Evolutionary conservation across 768 basidiomycete genomes (phyloP).

Genomic region (Tylopilus vinaceipallidus): DNA sequence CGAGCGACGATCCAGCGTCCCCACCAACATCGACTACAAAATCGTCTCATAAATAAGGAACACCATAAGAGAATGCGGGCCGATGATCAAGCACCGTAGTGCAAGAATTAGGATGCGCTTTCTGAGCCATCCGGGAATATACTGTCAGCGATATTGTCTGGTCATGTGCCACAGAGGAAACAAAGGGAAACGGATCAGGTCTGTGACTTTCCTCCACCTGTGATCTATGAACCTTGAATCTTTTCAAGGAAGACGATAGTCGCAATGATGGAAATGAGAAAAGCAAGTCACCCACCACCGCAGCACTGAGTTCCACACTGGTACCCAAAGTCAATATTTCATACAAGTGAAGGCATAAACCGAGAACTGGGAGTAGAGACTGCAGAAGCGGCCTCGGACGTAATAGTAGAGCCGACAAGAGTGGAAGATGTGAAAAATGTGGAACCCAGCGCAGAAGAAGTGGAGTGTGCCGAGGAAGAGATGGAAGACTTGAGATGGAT

Average conservation of each 20-base stretch:
- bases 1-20: too few species aligned
- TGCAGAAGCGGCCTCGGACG: background rate
- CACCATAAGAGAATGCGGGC: background rate
- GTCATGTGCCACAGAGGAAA: background rate
- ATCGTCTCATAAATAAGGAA: too few species aligned
- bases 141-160: background rate
- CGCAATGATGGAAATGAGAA: background rate
- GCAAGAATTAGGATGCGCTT: background rate
- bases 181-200: slow-evolving; percentile 4
- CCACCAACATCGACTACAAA: too few species aligned
- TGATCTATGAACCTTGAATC: background rate
- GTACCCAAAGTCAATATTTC: background rate
- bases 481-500: background rate
- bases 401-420: background rate
- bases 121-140: background rate
- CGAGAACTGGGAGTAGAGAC: too few species aligned
- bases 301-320: slow-evolving; percentile 2
- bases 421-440: too few species aligned
- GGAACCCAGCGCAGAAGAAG: background rate
- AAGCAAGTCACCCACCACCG: slow-evolving; percentile 7
- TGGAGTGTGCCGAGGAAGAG: background rate
- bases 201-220: background rate
- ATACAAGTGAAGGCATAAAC: background rate
- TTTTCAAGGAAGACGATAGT: slow-evolving; percentile 5
- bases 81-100: background rate